Conservation (phyloP, 1,139 yeast genomes). For the Nakaseomyces uthaithaninus region DNA sequence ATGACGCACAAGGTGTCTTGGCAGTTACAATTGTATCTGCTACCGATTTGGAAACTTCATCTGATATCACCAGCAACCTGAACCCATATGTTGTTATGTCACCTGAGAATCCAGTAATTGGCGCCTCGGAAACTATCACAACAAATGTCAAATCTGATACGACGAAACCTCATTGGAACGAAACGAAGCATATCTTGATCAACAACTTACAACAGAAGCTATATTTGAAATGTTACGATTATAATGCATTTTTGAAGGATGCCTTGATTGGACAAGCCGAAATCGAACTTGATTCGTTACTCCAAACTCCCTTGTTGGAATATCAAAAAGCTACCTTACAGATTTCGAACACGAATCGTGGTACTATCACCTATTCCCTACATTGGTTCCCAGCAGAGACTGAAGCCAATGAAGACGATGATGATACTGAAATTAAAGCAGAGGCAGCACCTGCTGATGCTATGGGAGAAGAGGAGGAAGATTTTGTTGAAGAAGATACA, state of each 20-base stretch:
- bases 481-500: conserved; percentile 33
- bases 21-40: conserved; percentile 55
- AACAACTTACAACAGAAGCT: conserved; percentile 52
- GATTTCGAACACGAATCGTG: conserved; percentile 51
- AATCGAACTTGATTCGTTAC: conserved; percentile 49
- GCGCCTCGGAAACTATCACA: conserved; percentile 36
- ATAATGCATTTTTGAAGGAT: conserved; percentile 48
- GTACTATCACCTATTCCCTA: conserved; percentile 52
- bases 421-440: conserved; percentile 11
- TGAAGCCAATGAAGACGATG: conserved; percentile 8
- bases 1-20: conserved; percentile 61
- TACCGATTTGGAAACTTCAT: conserved; percentile 39
- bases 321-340: conserved; percentile 29
- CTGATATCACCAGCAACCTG: conserved; percentile 40
- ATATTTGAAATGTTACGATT: conserved; percentile 46
- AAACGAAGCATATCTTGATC: conserved; percentile 53
- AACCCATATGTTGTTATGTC: conserved; percentile 53
- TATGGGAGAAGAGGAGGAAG: conserved; percentile 20
- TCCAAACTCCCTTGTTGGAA: conserved; percentile 42
- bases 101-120: conserved; percentile 37
- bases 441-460: conserved; percentile 12
- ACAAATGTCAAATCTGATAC: conserved; percentile 52
- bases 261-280: conserved; percentile 49
- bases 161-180: conserved; percentile 56
- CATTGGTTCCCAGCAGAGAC: conserved; percentile 46